Conservation (phyloP, 768 basidiomycete species). For the Tulasnella sp. region DNA sequence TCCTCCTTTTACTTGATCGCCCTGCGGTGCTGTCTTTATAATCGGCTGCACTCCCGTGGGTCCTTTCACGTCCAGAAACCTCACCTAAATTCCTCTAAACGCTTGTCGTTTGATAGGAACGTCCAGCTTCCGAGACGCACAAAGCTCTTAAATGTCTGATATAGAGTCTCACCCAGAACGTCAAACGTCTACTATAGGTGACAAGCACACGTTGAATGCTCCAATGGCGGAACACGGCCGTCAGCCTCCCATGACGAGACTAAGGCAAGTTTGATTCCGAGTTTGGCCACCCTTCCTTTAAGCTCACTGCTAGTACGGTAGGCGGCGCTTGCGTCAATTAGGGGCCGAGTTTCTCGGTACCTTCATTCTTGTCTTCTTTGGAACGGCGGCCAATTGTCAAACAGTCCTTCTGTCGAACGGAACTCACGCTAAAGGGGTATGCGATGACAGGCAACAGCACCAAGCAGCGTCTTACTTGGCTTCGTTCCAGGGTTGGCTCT, state of each 20-base stretch:
- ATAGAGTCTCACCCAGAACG: neutral
- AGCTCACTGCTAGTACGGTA: neutral
- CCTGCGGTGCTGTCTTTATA: too few relatives aligned
- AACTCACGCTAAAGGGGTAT: constrained; percentile 49
- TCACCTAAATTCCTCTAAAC: too few relatives aligned
- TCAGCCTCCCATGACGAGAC: neutral
- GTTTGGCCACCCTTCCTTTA: neutral
- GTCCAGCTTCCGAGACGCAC: neutral
- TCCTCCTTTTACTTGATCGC: too few relatives aligned
- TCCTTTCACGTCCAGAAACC: too few relatives aligned
- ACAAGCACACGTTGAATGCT: neutral
- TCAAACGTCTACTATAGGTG: neutral
- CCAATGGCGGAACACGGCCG: neutral
- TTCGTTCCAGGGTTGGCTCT: neutral
- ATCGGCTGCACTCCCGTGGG: too few relatives aligned
- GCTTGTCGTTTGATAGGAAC: too few relatives aligned
- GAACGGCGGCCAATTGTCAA: constrained; percentile 56
- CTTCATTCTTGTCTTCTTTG: constrained; percentile 33
- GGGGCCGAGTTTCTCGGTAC: constrained; percentile 62
- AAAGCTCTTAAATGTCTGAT: neutral
- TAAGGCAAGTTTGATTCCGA: neutral
- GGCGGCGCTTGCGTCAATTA: constrained; percentile 48
- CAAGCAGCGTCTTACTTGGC: neutral
- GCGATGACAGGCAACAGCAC: constrained; percentile 27
- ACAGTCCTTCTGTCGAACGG: constrained; percentile 43